phyloP scores from a whole-genome alignment of 176 grass and related monocot genomes.

The Ampelocalamus luodianensis region DNA sequence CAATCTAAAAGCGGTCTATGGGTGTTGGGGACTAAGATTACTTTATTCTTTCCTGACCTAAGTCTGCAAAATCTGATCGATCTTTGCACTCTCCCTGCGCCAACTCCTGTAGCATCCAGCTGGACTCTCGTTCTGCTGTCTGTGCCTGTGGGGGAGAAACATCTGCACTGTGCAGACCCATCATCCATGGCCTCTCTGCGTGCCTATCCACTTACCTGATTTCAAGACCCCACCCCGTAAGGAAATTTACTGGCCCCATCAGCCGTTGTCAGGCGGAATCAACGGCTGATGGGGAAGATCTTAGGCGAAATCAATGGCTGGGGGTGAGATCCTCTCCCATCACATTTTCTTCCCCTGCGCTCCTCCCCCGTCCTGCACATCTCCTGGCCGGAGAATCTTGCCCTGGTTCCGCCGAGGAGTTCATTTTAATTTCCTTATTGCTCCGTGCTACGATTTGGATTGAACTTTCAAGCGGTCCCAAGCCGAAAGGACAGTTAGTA shows the following conservation, averaged over 20 bases:
- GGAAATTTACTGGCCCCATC: too few species aligned
- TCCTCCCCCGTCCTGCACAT: not conserved
- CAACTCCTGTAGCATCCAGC: slow-evolving; percentile 36
- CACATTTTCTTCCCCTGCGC: too few species aligned
- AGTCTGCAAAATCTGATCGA: slow-evolving; percentile 45
- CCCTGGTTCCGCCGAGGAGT: slow-evolving; percentile 4
- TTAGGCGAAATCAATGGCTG: too few species aligned
- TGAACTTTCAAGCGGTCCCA: slow-evolving; percentile 29
- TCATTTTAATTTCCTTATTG: not conserved
- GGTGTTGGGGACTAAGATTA: not conserved
- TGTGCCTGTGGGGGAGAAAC: not conserved
- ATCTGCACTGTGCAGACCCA: slow-evolving; percentile 23
- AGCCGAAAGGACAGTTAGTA: slow-evolving; percentile 41
- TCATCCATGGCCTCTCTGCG: not conserved
- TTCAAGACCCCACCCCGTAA: not conserved
- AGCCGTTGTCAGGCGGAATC: too few species aligned
- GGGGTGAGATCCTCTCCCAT: too few species aligned
- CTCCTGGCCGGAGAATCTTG: slow-evolving; percentile 32
- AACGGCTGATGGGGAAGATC: too few species aligned
- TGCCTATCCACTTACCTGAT: not conserved
- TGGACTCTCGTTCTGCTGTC: not conserved
- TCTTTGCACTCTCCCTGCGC: slow-evolving; percentile 17
- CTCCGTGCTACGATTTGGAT: not conserved
- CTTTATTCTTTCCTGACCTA: slow-evolving; percentile 14
- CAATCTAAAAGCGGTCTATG: not conserved